Evolutionary conservation across 1,284 basidiomycete genomes (phyloP).

Genomic region (Ceratobasidium sp.): DNA sequence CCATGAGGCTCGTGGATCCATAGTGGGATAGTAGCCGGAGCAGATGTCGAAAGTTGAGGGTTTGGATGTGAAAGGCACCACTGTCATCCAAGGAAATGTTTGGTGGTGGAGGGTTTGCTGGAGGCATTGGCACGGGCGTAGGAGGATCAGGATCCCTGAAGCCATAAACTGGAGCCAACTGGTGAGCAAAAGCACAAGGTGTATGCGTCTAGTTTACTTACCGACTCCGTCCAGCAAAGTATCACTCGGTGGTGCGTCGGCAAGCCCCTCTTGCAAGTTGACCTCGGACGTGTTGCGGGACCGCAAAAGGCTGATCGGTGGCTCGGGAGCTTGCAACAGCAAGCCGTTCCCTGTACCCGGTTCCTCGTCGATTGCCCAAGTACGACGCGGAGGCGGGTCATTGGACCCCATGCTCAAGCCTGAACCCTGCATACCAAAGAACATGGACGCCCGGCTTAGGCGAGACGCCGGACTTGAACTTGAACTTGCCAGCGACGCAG

Average conservation of each 20-base stretch:
- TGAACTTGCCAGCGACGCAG: conserved; percentile 2
- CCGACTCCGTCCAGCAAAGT: conserved; percentile 27
- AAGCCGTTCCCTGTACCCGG: conserved; percentile 2
- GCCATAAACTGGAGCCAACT: conserved; percentile 21
- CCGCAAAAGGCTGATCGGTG: background rate
- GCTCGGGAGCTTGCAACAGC: conserved; percentile 20
- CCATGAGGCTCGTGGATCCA: conserved; percentile 32
- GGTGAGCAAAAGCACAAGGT: conserved; percentile 9
- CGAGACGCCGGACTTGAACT: conserved; percentile 11
- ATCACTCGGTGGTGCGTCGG: conserved; percentile 18
- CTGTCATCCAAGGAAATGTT: conserved; percentile 27
- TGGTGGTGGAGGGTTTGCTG: conserved; percentile 27
- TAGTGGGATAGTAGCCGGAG: conserved; percentile 39
- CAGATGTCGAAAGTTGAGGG: conserved; percentile 40
- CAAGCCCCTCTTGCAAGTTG: conserved; percentile 12
- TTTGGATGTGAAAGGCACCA: conserved; percentile 24
- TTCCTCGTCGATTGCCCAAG: conserved; percentile 39
- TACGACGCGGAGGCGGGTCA: conserved; percentile 9
- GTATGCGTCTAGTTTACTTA: conserved; percentile 17
- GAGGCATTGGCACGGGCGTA: conserved; percentile 26
- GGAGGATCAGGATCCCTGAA: conserved; percentile 42
- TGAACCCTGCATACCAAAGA: conserved; percentile 13
- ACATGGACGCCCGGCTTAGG: conserved; percentile 32
- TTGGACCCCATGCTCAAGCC: background rate
- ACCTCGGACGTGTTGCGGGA: conserved; percentile 22